Evolutionary conservation across 257 asterid genomes (phyloP).

Genomic region (Datura wrightii): DNA sequence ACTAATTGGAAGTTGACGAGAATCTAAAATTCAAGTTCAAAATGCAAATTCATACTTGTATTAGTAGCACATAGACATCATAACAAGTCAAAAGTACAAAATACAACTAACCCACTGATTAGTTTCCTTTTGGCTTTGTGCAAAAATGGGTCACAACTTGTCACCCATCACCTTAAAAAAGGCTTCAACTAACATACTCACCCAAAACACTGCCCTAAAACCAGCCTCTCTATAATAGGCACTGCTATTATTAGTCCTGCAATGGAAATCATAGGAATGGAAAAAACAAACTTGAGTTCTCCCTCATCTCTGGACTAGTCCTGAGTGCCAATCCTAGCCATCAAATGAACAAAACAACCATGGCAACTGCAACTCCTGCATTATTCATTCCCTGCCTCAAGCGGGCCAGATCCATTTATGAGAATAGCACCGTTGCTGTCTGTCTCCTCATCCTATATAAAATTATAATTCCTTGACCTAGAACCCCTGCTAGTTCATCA

Average conservation of each 20-base stretch:
- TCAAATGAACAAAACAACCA: not conserved
- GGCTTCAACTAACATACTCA: not conserved
- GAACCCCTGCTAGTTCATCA: not conserved
- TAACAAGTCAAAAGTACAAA: not conserved
- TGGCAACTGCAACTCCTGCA: slow-evolving; percentile 17
- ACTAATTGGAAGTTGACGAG: not conserved
- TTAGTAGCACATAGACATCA: not conserved
- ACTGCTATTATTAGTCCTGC: not conserved
- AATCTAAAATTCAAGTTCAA: not conserved
- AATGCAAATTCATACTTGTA: not conserved
- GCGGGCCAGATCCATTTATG: not conserved
- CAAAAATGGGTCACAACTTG: not conserved
- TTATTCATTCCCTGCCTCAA: not conserved
- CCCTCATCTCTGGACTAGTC: not conserved
- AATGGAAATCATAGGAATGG: not conserved
- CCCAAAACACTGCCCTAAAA: not conserved
- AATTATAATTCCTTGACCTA: not conserved
- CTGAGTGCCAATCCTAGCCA: not conserved
- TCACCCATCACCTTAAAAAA: not conserved
- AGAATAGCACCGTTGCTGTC: not conserved
- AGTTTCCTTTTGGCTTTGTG: not conserved
- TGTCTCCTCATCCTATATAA: not conserved
- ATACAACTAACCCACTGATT: not conserved
- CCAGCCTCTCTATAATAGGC: not conserved
- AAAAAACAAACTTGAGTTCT: slow-evolving; percentile 2